Evolutionary conservation across 768 basidiomycete species (phyloP).

Genomic region (Pisolithus microcarpus): DNA sequence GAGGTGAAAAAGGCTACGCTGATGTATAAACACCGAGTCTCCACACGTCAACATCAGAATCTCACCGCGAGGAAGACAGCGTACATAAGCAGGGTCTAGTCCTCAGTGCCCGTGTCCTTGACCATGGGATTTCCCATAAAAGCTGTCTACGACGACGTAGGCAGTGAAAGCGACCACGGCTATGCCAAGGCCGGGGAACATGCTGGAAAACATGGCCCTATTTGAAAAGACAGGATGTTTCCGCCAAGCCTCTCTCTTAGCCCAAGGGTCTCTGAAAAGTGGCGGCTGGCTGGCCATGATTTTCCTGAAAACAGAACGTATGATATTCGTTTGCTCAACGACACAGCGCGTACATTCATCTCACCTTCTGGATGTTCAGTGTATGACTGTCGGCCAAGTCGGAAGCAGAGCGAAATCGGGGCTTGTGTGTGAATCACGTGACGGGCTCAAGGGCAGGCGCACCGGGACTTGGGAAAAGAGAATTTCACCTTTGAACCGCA

Average conservation of each 20-base stretch:
- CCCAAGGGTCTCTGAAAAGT: slow-evolving; percentile 92
- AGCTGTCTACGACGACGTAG: slow-evolving; percentile 82
- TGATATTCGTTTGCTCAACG: slow-evolving; percentile 2
- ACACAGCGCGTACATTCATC: neutral
- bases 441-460: slow-evolving; percentile 50
- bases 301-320: slow-evolving; percentile 12
- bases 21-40: no score
- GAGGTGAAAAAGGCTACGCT: no score
- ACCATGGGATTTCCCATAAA: slow-evolving; percentile 38
- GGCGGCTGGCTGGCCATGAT: slow-evolving; percentile 51
- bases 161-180: slow-evolving; percentile 87
- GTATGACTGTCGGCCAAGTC: slow-evolving; percentile 6
- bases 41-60: neutral
- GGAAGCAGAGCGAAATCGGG: neutral
- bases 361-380: slow-evolving; percentile 11
- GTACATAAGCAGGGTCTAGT: neutral
- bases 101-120: slow-evolving; percentile 13
- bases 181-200: slow-evolving; percentile 94
- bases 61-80: neutral
- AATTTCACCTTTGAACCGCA: slow-evolving; percentile 20
- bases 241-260: slow-evolving; percentile 88
- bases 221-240: slow-evolving; percentile 84
- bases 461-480: slow-evolving; percentile 34
- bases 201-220: slow-evolving; percentile 78
- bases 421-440: slow-evolving; percentile 18